These are phyloP conservation scores for Neohortaea acidophila DNA, from an alignment of 495 filamentous ascomycete genomes.

Conservation along the genomic window DNA sequence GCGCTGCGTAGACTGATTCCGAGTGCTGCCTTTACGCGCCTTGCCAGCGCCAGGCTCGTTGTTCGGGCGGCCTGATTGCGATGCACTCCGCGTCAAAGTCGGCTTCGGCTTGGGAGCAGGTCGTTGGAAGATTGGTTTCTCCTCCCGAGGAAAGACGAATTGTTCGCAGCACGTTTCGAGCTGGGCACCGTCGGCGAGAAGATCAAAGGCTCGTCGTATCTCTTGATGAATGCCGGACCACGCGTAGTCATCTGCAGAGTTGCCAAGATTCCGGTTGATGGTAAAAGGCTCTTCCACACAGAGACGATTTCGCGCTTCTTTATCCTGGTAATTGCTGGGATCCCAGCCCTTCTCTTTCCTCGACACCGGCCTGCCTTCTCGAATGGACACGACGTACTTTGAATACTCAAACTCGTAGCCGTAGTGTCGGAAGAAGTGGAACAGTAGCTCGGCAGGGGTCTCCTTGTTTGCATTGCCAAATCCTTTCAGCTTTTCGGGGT, in stretches of 20 bases:
- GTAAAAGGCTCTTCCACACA: constrained; percentile 98
- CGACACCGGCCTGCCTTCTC: constrained; percentile 65
- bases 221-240: constrained; percentile 83
- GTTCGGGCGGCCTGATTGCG: constrained; percentile 27
- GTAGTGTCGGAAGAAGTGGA: constrained; percentile 88
- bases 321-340: constrained; percentile 46
- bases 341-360: constrained; percentile 77
- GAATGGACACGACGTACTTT: constrained; percentile 67
- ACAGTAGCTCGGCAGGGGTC: constrained; percentile 65
- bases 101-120: constrained; percentile 48
- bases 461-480: constrained; percentile 74
- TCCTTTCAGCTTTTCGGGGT: constrained; percentile 52
- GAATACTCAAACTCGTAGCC: constrained; percentile 87
- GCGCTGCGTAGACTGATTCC: constrained; percentile 27
- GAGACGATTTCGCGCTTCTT: constrained; percentile 44
- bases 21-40: constrained; percentile 22
- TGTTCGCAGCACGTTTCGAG: constrained; percentile 68
- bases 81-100: constrained; percentile 39
- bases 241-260: constrained; percentile 88
- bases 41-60: constrained; percentile 20
- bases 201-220: constrained; percentile 70
- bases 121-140: constrained; percentile 62
- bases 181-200: constrained; percentile 52
- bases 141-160: constrained; percentile 71
- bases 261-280: constrained; percentile 78